Base-by-base conservation (phyloP, 1,284 basidiomycete genomes). In the Tylopilus orsonianus region DNA sequence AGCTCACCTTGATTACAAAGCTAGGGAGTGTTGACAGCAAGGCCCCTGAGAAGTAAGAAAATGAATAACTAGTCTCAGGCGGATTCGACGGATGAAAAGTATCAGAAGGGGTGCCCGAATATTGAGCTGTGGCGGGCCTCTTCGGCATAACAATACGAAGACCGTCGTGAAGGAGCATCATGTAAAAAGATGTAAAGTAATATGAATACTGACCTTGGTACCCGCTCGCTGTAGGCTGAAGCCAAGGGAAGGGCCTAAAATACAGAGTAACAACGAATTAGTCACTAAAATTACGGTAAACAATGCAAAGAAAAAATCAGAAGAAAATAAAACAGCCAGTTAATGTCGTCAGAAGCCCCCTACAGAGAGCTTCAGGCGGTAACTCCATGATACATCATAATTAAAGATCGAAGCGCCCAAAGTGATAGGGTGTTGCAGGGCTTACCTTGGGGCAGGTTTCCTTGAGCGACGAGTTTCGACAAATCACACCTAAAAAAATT, bases 71-170 rank as follows among this genome's bases (percentile, higher is more conserved):
- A 23, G 4, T 43, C 22, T 5, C 7, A 33, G 3, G 30, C 0
- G 5, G 10, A 29, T 30, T 1, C 2, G 3, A 22, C 1, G 5
- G 5, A 29, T 36, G 2, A 19, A 38, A 41, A 50, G 54, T 35
- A 73, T 88, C 85, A 87, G 85, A 75, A 58, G 71, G 81, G 83
- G 81, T 72, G 87, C 85, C 87, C 86, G 85, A 81, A 58, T 71
- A 77, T 85, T 61, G 87, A 90, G 87, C 87, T 90, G 83, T 87
- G 83, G 83, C 87, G 87, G 87, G 87, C 87, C 80, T 62, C 86
- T 90, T 90, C 87, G 87, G 83, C 85, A 88, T 70, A 51, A 57
- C 70, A 53, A 59, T 90, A 89, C 87, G 87, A 85, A 89, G 87
- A 90, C 87, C 87, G 87, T 90, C 87, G 87, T 90, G 85, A 82